phyloP scores from a whole-genome alignment of 2,329 filamentous ascomycete genomes.

The Cercospora sp. region DNA sequence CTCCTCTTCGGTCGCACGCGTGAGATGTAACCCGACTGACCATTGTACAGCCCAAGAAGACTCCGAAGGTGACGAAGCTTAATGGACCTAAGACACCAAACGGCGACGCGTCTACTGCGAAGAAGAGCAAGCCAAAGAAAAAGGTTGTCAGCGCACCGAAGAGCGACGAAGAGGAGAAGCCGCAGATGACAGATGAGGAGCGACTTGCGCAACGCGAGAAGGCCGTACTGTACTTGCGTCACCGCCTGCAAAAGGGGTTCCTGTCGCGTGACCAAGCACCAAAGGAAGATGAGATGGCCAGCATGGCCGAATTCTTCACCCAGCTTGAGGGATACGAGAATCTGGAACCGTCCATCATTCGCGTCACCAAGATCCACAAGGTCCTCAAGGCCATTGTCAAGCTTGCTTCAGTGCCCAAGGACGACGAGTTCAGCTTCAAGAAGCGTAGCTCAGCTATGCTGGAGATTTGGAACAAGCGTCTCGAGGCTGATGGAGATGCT shows the following conservation, averaged over 20 bases:
- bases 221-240: conserved; percentile 84
- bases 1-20: neutral
- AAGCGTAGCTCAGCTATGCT: conserved; percentile 75
- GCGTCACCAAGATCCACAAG: conserved; percentile 96
- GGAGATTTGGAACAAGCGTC: conserved; percentile 83
- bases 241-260: conserved; percentile 93
- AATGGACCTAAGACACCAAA: conserved; percentile 48
- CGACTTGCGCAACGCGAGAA: conserved; percentile 60
- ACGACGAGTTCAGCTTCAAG: conserved; percentile 89
- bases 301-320: conserved; percentile 73
- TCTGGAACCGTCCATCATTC: conserved; percentile 85
- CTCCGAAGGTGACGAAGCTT: conserved; percentile 51
- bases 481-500: conserved; percentile 47
- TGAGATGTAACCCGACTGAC: conserved; percentile 32
- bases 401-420: conserved; percentile 78
- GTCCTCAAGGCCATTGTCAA: conserved; percentile 94
- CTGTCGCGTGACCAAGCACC: conserved; percentile 80
- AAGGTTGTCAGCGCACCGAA: conserved; percentile 54
- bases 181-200: conserved; percentile 57
- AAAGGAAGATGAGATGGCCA: conserved; percentile 80
- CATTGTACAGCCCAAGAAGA: conserved; percentile 49
- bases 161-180: conserved; percentile 60
- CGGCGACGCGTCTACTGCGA: conserved; percentile 38
- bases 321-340: conserved; percentile 80
- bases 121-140: conserved; percentile 62